Base-by-base conservation (phyloP, 2,329 filamentous ascomycete species). In the Fusarium nematophilum region DNA sequence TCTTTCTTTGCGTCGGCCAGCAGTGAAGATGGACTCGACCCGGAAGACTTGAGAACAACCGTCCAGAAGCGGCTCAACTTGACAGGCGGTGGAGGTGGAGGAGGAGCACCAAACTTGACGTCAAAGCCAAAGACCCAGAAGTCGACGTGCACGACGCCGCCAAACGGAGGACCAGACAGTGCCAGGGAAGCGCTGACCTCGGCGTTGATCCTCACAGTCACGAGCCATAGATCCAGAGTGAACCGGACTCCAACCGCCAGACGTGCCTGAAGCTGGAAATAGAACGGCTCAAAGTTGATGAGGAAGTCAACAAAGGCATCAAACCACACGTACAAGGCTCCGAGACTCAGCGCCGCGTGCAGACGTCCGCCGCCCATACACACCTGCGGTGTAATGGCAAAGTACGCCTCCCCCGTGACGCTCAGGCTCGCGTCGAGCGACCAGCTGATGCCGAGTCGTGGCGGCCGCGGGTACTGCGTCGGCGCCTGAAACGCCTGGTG, bases 371-470 rank as follows among this genome's bases (percentile, higher is more conserved):
- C 75, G 1, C 58, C 75, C 75, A 78, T 79, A 37, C 62, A 71
- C 0, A 51, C 55, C 15, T 75, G 73, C 0, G 76, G 74, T 0
- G 73, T 78, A 3, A 79, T 72, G 0, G 75, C 76, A 54, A 78
- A 78, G 59, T 78, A 78, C 0, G 72, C 71, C 30, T 74, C 44
- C 0, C 76, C 75, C 1, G 44, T 54, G 17, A 79, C 71, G 2
- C 39, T 62, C 3, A 78, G 53, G 8, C 45, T 46, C 2, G 13
- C 43, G 3, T 34, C 34, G 4, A 71, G 53, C 1, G 37, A 49
- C 69, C 71, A 77, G 27, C 29, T 53, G 15, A 77, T 73, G 1
- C 56, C 69, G 0, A 78, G 60, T 4, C 76, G 66, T 0, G 65
- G 63, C 0, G 72, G 69, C 1, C 54, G 55, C 0, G 75, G 76